Percentiles rank a stretch among this genome's conserved stretches.
These are phyloP conservation scores for Calocybe cyanea DNA, from an alignment of 768 basidiomycete genomes.

Conservation along the genomic window DNA sequence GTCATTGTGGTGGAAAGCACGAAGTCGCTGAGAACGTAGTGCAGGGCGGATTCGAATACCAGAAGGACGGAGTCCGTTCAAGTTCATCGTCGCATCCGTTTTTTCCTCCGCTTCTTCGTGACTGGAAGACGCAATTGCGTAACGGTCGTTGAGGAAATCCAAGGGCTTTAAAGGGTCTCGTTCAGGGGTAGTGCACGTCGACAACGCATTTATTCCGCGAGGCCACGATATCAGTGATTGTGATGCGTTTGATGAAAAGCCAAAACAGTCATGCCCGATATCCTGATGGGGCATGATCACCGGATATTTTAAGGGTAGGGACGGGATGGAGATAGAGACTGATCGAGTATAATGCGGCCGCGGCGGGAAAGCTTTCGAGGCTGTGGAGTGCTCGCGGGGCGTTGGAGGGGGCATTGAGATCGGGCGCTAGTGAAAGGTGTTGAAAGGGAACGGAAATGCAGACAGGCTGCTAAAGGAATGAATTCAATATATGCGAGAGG, in stretches of 20 bases:
- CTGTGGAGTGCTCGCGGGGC: conserved; percentile 4
- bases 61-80: background rate
- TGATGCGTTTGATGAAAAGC: conserved; percentile 15
- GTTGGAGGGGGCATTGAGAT: conserved; percentile 5
- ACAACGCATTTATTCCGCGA: background rate
- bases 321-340: conserved; percentile 4
- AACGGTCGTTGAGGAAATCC: background rate
- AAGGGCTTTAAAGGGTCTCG: background rate
- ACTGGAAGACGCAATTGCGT: background rate
- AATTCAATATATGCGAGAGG: background rate
- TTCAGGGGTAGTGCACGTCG: conserved; percentile 1
- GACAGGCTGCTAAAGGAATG: background rate
- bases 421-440: background rate
- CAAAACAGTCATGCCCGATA: conserved; percentile 1
- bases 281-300: conserved; percentile 8
- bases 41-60: conserved; percentile 8
- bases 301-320: conserved; percentile 3
- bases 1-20: conserved; percentile 9
- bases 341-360: conserved; percentile 2
- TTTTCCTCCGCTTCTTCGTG: background rate
- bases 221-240: conserved; percentile 8
- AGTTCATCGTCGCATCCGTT: background rate
- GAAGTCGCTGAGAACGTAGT: conserved; percentile 8
- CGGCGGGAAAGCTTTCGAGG: conserved; percentile 2
- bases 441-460: background rate